Evolutionary conservation across 2,329 filamentous ascomycete species (phyloP), one percentile per base, ranked within the genome.

Genomic region (Paradendryphiella salina): DNA sequence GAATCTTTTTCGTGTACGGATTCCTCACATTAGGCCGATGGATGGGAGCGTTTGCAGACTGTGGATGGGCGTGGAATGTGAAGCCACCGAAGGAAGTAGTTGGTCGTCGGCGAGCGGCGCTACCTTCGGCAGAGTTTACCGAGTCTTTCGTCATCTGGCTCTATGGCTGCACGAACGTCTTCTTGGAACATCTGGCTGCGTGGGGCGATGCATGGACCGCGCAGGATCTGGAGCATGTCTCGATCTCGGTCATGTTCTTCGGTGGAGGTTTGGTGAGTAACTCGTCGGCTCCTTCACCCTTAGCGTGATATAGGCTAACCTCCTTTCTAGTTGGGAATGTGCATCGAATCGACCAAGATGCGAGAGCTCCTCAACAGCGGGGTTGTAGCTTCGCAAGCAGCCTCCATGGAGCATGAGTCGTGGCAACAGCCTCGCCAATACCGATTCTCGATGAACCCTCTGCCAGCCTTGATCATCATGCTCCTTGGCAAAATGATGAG

Each of bases 1-100:
- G 89, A 3, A 88, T 97, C 46, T 97, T 97, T 78, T 90, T 96
- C 76, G 94, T 90, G 86, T 89, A 95, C 57, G 93, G 93, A 7
- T 75, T 96, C 15, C 76, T 96, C 53, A 96, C 90, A 0, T 80
- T 97, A 3, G 91, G 90, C 23, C 86, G 93, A 48, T 96, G 90
- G 88, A 85, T 91, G 67, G 93, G 93, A 20, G 89, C 88, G 70
- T 97, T 96, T 70, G 86, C 88, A 50, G 89, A 96, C 53, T 82
- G 93, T 49, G 93, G 93, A 59, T 97, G 93, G 93, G 90, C 91
- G 0, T 96, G 93, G 93, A 97, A 97, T 65, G 74, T 92, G 52
- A 88, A 88, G 52, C 90, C 90, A 7, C 68, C 77, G 4, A 72
- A 74, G 51, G 77, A 77, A 8, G 68, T 83, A 10, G 80, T 84